A percentile compares a stretch with the other conserved stretches of the same genome.
Evolutionary conservation across 2,329 filamentous ascomycete genomes (phyloP).

Genomic region (Daldinia eschscholtzii): DNA sequence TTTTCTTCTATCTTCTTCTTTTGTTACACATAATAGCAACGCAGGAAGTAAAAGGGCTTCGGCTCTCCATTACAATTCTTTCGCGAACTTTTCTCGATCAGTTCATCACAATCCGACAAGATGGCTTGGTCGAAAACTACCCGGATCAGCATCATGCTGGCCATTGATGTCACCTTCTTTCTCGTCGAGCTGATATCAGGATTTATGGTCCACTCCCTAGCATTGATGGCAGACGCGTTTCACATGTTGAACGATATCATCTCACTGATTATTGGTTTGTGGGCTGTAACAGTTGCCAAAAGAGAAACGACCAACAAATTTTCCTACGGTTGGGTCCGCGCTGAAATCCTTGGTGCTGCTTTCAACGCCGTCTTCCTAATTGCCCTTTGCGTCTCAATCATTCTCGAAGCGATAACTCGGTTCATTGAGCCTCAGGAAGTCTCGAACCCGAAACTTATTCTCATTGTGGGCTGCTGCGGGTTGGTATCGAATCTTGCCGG

Average conservation of each 20-base stretch:
- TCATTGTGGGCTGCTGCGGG: slow-evolving; percentile 88
- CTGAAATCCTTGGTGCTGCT: slow-evolving; percentile 94
- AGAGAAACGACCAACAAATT: slow-evolving; percentile 89
- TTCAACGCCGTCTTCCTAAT: slow-evolving; percentile 99
- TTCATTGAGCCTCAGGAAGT: slow-evolving; percentile 93
- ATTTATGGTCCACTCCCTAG: slow-evolving; percentile 89
- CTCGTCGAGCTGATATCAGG: slow-evolving; percentile 87
- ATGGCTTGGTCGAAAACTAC: slow-evolving; percentile 95
- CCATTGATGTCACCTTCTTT: slow-evolving; percentile 91
- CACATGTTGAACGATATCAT: slow-evolving; percentile 99
- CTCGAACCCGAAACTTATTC: slow-evolving; percentile 84
- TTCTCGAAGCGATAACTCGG: slow-evolving; percentile 92
- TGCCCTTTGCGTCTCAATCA: slow-evolving; percentile 94
- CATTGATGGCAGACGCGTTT: slow-evolving; percentile 95
- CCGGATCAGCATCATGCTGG: slow-evolving; percentile 92
- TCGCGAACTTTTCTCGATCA: slow-evolving; percentile 13
- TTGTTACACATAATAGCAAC: background rate
- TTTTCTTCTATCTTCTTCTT: slow-evolving; percentile 3
- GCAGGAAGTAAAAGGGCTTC: slow-evolving; percentile 5
- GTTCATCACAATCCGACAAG: slow-evolving; percentile 32
- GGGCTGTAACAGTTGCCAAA: slow-evolving; percentile 92
- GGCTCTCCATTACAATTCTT: slow-evolving; percentile 17
- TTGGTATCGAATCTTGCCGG: slow-evolving; percentile 90
- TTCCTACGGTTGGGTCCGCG: slow-evolving; percentile 97
- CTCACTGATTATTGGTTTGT: slow-evolving; percentile 89